These are phyloP conservation scores for Ascochyta lentis DNA, from an alignment of 2,329 filamentous ascomycete species.

Conservation along the genomic window DNA sequence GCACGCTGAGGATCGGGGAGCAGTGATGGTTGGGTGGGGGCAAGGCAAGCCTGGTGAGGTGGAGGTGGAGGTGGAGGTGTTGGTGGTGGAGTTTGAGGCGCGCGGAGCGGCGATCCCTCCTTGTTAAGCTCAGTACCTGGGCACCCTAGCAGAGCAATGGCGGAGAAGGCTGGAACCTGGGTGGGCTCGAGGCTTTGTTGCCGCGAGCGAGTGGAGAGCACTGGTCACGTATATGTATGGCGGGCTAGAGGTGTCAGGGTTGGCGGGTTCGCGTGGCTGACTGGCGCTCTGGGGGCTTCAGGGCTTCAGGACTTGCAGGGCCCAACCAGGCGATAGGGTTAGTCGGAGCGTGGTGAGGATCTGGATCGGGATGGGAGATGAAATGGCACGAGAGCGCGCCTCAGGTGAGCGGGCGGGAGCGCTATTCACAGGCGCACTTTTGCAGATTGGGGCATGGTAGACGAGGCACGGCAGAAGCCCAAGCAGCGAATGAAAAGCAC, in stretches of 20 bases:
- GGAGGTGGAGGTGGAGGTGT: neutral
- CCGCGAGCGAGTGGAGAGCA: slow-evolving; percentile 49
- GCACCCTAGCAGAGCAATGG: slow-evolving; percentile 53
- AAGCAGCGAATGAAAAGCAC: slow-evolving; percentile 45
- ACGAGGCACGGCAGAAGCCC: slow-evolving; percentile 51
- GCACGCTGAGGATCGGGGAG: slow-evolving; percentile 38
- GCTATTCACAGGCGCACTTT: slow-evolving; percentile 47
- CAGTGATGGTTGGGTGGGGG: slow-evolving; percentile 26
- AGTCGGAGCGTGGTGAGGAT: slow-evolving; percentile 51
- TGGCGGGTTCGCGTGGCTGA: slow-evolving; percentile 52
- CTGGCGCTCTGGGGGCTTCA: slow-evolving; percentile 46
- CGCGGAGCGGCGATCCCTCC: slow-evolving; percentile 55
- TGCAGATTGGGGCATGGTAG: slow-evolving; percentile 47
- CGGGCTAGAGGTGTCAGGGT: slow-evolving; percentile 49
- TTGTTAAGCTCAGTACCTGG: slow-evolving; percentile 59
- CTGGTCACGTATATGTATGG: slow-evolving; percentile 54
- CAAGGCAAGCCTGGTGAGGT: slow-evolving; percentile 26
- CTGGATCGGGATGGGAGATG: slow-evolving; percentile 51
- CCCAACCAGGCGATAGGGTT: slow-evolving; percentile 52
- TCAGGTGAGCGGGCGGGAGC: slow-evolving; percentile 46
- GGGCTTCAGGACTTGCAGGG: slow-evolving; percentile 34
- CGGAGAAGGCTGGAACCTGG: slow-evolving; percentile 55
- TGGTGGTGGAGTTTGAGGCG: slow-evolving; percentile 48
- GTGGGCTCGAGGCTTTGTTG: slow-evolving; percentile 48
- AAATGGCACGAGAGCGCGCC: slow-evolving; percentile 41